phyloP scores from a whole-genome alignment of 768 basidiomycete species.

The Calocybe indica region DNA sequence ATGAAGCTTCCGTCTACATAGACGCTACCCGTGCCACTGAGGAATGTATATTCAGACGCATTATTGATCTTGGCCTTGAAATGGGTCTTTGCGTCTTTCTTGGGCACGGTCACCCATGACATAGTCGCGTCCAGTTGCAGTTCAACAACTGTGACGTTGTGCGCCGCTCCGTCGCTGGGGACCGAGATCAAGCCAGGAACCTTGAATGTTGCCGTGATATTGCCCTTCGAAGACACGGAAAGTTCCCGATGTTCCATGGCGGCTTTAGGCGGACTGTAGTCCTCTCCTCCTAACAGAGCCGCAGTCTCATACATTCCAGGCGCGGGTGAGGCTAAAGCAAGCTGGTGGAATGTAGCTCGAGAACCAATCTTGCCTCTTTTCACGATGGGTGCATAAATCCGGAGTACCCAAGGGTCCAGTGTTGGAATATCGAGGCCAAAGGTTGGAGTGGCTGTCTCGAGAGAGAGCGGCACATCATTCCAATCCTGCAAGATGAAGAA shows the following conservation, averaged over 20 bases:
- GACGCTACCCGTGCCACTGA: slow-evolving; percentile 16
- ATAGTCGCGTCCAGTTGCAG: slow-evolving; percentile 5
- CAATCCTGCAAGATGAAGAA: slow-evolving; percentile 23
- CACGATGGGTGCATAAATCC: slow-evolving; percentile 10
- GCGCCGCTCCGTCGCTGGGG: slow-evolving; percentile 10
- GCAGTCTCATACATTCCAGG: background rate
- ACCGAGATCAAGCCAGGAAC: slow-evolving; percentile 8
- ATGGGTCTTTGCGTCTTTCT: slow-evolving; percentile 3
- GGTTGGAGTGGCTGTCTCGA: slow-evolving; percentile 38
- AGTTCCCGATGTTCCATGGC: background rate
- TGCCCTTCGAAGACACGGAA: slow-evolving; percentile 3
- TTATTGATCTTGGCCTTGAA: slow-evolving; percentile 22
- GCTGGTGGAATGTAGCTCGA: background rate
- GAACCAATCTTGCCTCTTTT: background rate
- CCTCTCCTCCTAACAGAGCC: too few relatives aligned
- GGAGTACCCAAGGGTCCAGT: slow-evolving; percentile 32
- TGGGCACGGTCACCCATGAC: slow-evolving; percentile 7
- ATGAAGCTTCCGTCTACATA: slow-evolving; percentile 27
- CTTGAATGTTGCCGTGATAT: slow-evolving; percentile 7
- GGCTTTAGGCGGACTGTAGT: too few relatives aligned
- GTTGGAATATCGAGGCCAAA: slow-evolving; percentile 31
- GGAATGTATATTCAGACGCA: slow-evolving; percentile 17
- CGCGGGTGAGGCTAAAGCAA: background rate
- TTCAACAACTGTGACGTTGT: slow-evolving; percentile 7
- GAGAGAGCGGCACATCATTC: slow-evolving; percentile 33